Base-by-base conservation (phyloP, 768 basidiomycete genomes). In the Agaricus blazei region DNA sequence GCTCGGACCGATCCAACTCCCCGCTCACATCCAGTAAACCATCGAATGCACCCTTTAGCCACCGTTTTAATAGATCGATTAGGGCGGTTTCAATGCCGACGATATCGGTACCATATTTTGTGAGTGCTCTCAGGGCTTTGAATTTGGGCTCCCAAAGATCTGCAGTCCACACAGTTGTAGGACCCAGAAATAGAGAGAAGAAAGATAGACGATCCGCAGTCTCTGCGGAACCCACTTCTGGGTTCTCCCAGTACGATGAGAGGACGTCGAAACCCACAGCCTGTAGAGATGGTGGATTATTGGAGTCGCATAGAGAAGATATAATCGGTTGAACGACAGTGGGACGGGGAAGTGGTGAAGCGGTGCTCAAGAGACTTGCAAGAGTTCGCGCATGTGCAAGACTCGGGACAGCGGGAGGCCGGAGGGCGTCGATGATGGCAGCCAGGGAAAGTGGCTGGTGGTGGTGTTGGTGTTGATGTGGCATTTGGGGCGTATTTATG, bases 141-240 rank as follows among this genome's bases (percentile, higher is more conserved):
- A 85, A 81, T 19, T 85, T 78, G 1, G 81, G 72, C 59, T 89
- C 87, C 77, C 89, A 89, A 0, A 88, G 69, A 26, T 90, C 89
- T n/a, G 69, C 59, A 3, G 72, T 74, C 88, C 89, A 90, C 0
- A 73, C 67, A 1, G 67, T 69, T 3, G 71, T 64, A 4, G 68
- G 64, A 14, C 68, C 75, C 2, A 82, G 69, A 64, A 91, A 84
- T 31, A 90, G 70, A 14, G 84, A 79, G 51, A 90, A 82, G 57
- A 83, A 85, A 0, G 82, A 73, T 9, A 87, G 67, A 27, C 83
- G 74, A 56, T 90, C 88, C 1, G 81, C 72, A 2, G 81, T 84
- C 1, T 71, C 68, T 23, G 82, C 68, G 23, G 64, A 62, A 23
- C 72, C 62, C 1, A 76, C 71, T 51, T 83, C 81, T 23, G 68